phyloP scores from a whole-genome alignment of 768 basidiomycete species.

The Clitopilus hobsonii region DNA sequence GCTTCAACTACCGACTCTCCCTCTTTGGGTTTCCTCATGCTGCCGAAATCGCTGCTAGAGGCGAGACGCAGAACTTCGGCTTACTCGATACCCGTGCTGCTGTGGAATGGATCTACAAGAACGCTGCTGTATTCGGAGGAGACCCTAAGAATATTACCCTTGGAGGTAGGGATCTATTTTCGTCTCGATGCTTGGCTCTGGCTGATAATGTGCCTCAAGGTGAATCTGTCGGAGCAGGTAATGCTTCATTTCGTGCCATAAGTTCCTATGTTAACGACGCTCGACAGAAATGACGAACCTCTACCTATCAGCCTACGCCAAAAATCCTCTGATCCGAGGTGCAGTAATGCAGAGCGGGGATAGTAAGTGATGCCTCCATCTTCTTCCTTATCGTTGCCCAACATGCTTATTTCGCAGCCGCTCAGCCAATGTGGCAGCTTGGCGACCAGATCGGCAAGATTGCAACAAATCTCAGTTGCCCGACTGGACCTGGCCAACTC shows the following conservation, averaged over 20 bases:
- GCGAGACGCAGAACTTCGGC: slow-evolving; percentile 40
- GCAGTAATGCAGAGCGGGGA: slow-evolving; percentile 30
- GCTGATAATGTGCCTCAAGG: slow-evolving; percentile 10
- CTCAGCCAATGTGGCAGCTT: slow-evolving; percentile 28
- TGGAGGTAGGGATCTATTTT: slow-evolving; percentile 20
- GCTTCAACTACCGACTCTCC: slow-evolving; percentile 28
- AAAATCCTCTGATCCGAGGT: slow-evolving; percentile 24
- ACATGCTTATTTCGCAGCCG: slow-evolving; percentile 11
- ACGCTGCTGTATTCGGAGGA: slow-evolving; percentile 39
- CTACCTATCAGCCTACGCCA: slow-evolving; percentile 24
- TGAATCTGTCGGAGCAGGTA: slow-evolving; percentile 29
- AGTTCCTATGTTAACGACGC: not conserved
- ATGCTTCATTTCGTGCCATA: not conserved
- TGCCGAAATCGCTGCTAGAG: slow-evolving; percentile 29
- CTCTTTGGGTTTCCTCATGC: slow-evolving; percentile 37
- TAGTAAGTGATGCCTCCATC: slow-evolving; percentile 14
- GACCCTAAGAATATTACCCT: slow-evolving; percentile 42
- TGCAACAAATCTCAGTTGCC: slow-evolving; percentile 21
- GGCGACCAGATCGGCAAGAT: slow-evolving; percentile 24
- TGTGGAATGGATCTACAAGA: slow-evolving; percentile 36
- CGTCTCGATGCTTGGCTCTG: not conserved
- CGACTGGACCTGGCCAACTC: slow-evolving; percentile 18
- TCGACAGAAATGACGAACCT: slow-evolving; percentile 27
- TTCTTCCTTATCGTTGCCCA: not conserved
- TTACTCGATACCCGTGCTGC: slow-evolving; percentile 44